Percentiles rank a stretch among this genome's conserved stretches.
These are phyloP conservation scores for Penicillium paxilli DNA, from an alignment of 495 filamentous ascomycete genomes.

Conservation along the genomic window DNA sequence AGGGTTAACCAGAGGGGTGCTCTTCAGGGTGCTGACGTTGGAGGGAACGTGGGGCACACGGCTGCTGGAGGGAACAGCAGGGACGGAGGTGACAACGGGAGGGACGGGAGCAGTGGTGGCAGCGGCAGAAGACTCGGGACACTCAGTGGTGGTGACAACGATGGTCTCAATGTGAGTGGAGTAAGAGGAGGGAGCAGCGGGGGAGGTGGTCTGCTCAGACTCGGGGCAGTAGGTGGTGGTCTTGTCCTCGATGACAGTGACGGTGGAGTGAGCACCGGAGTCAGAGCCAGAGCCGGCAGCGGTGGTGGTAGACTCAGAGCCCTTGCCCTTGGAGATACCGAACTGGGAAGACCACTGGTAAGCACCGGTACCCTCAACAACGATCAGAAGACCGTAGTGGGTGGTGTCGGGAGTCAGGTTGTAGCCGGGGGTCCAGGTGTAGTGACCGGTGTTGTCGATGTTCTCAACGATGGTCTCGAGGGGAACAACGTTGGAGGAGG, in stretches of 20 bases:
- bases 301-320: slow-evolving; percentile 40
- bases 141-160: slow-evolving; percentile 20
- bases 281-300: slow-evolving; percentile 19
- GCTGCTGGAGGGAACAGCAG: slow-evolving; percentile 3
- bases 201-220: slow-evolving; percentile 8
- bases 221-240: slow-evolving; percentile 27
- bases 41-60: slow-evolving; percentile 19
- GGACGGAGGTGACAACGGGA: slow-evolving; percentile 11
- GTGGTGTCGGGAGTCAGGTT: slow-evolving; percentile 47
- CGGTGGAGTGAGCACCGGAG: slow-evolving; percentile 17
- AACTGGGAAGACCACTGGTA: slow-evolving; percentile 74
- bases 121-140: slow-evolving; percentile 4
- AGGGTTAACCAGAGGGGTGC: slow-evolving; percentile 15
- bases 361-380: slow-evolving; percentile 58
- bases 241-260: slow-evolving; percentile 19
- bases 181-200: not conserved
- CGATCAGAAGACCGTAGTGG: slow-evolving; percentile 67
- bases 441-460: slow-evolving; percentile 59
- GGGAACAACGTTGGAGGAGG: slow-evolving; percentile 54
- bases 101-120: slow-evolving; percentile 10
- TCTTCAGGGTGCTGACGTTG: slow-evolving; percentile 21
- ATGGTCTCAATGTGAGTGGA: not conserved
- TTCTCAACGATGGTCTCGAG: slow-evolving; percentile 55
- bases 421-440: slow-evolving; percentile 54
- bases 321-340: slow-evolving; percentile 56